Evolutionary conservation across 768 basidiomycete species (phyloP).

Genomic region (Guyanaporus albipodus): DNA sequence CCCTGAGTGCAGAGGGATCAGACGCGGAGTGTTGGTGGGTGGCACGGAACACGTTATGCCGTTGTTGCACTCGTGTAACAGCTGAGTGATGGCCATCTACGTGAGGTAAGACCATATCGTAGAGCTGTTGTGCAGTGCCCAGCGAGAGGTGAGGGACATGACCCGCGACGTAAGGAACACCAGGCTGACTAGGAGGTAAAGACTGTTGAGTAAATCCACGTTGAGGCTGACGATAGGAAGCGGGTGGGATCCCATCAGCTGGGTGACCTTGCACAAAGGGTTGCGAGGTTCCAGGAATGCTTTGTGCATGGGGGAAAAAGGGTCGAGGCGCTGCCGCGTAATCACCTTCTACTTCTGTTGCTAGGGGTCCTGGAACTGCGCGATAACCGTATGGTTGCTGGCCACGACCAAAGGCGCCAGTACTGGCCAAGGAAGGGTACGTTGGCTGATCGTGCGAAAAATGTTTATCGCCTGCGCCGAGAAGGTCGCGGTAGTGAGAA

Average conservation of each 20-base stretch:
- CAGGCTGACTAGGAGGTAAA: slow-evolving; percentile 49
- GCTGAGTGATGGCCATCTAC: slow-evolving; percentile 56
- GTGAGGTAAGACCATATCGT: slow-evolving; percentile 68
- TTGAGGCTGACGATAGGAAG: slow-evolving; percentile 60
- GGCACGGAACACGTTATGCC: slow-evolving; percentile 67
- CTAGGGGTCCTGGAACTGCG: slow-evolving; percentile 31
- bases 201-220: slow-evolving; percentile 58
- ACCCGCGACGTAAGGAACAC: slow-evolving; percentile 47
- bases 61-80: slow-evolving; percentile 74
- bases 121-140: slow-evolving; percentile 71
- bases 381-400: slow-evolving; percentile 53
- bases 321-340: slow-evolving; percentile 57
- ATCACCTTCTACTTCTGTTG: slow-evolving; percentile 39
- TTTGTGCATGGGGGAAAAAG: slow-evolving; percentile 44
- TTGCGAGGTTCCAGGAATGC: slow-evolving; percentile 37
- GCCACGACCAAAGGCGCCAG: slow-evolving; percentile 44
- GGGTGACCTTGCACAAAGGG: slow-evolving; percentile 53
- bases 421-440: slow-evolving; percentile 67
- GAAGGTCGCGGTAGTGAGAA: slow-evolving; percentile 45
- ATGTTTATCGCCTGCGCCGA: slow-evolving; percentile 39
- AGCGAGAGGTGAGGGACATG: slow-evolving; percentile 69
- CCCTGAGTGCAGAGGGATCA: slow-evolving; percentile 73
- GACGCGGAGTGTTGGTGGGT: slow-evolving; percentile 82
- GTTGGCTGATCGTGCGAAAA: slow-evolving; percentile 41
- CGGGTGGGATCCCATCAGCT: slow-evolving; percentile 41